Conservation (phyloP, 495 filamentous ascomycete genomes). For the Tuber calosporum region DNA sequence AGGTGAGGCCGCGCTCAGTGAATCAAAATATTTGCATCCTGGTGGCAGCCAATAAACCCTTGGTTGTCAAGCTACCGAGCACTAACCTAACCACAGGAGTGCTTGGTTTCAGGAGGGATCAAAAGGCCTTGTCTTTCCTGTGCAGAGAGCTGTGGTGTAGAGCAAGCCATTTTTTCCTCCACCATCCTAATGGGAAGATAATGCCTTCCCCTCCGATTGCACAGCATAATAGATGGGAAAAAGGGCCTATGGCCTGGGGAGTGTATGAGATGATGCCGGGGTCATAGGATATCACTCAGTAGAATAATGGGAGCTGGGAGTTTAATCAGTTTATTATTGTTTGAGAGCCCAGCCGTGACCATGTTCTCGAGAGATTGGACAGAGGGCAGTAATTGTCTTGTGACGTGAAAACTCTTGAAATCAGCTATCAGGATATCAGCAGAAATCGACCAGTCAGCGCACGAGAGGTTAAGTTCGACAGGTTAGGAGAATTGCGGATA, state of each 20-base stretch:
- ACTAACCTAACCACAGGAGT: conserved; percentile 1
- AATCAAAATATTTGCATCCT: not conserved
- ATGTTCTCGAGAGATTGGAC: not conserved
- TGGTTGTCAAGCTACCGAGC: not conserved
- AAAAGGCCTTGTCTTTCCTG: not conserved
- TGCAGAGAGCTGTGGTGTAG: not conserved
- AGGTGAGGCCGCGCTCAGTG: not conserved
- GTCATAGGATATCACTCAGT: not conserved
- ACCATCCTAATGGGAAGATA: not conserved
- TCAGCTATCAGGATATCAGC: not conserved
- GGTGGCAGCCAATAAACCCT: not conserved
- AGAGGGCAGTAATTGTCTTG: not conserved
- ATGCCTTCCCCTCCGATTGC: not conserved
- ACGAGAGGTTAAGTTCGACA: not conserved
- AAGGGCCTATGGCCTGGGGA: not conserved
- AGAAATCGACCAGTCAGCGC: not conserved
- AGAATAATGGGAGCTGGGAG: not conserved
- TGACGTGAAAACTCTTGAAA: not conserved
- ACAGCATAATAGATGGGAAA: not conserved
- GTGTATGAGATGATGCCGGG: not conserved
- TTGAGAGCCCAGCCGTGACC: not conserved
- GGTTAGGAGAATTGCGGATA: not conserved
- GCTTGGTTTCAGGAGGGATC: conserved; percentile 2
- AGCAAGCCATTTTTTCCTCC: not conserved
- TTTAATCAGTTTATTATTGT: not conserved